Evolutionary conservation across 176 grass and related monocot genomes (phyloP), one percentile per base, ranked within the genome.

Genomic region (Pontederia paniculata): DNA sequence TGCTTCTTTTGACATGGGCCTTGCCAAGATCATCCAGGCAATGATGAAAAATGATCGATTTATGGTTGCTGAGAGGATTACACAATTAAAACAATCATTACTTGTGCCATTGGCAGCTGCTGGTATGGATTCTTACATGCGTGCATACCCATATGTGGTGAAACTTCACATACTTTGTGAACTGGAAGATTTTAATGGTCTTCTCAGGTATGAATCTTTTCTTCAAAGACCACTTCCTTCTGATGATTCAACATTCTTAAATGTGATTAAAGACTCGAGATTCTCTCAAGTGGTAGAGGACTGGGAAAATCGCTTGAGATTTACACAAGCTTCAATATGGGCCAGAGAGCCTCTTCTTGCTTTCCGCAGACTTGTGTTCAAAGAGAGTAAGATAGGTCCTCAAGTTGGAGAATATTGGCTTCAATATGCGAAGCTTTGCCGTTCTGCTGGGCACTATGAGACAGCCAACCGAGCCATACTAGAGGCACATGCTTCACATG

Each of bases 61-160:
- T 62, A 68, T 74, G 77, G 80, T 90, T 72, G 82, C 64, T 44
- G 77, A 97, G 68, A 83, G 69, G 74, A 97, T 97, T 71, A 60
- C 68, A 42, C 80, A 87, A 60, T 97, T 80, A 62, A 97, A 97
- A 66, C 86, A 90, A 76, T 60, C 86, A 37, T 70, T 97, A 70
- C 76, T 97, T 71, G 83, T 83, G 59, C 91, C 91, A 66, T 64
- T 97, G 44, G 79, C 86, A 76, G 91, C 91, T 25, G 91, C 91
- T 61, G 91, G 91, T 50, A 97, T 90, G 91, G 91, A 97, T 62
- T 97, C 91, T 0, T 97, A 97, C 71, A 86, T 90, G 83, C 91
- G 86, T 79, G 91, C 91, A 23, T 97, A 97, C 84, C 91, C 91
- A 20, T 97, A 97, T 60, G 75, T 97, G 55, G 83, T 87, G 28